These are phyloP conservation scores for Pichia pseudocactophila DNA, from an alignment of 805 yeast genomes.

Conservation along the genomic window DNA sequence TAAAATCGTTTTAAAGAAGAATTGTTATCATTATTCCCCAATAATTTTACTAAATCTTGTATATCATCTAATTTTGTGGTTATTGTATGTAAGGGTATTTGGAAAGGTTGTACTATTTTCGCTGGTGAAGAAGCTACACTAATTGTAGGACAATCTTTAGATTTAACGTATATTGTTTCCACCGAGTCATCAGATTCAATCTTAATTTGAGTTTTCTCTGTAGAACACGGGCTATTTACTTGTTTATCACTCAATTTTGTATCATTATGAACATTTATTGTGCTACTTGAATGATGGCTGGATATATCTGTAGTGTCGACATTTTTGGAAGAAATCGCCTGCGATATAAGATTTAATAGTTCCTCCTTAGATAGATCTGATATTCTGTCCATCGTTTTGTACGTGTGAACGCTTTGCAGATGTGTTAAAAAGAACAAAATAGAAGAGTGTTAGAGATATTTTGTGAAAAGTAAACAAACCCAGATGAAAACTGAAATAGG, in stretches of 20 bases:
- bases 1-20: slow-evolving; percentile 1
- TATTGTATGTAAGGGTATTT: slow-evolving; percentile 8
- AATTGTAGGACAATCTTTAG: not conserved
- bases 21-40: slow-evolving; percentile 11
- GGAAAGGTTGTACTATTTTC: not conserved
- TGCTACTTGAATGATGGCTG: too few species aligned
- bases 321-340: not conserved
- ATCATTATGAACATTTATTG: too few species aligned
- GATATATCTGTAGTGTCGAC: not conserved
- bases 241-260: too few species aligned
- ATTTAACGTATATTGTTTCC: too few species aligned
- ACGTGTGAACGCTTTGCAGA: not conserved
- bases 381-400: not conserved
- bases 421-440: too few species aligned
- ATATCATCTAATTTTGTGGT: slow-evolving; percentile 6
- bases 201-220: too few species aligned
- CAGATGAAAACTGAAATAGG: too few species aligned
- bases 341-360: not conserved
- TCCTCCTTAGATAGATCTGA: slow-evolving; percentile 2
- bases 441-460: too few species aligned
- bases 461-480: too few species aligned
- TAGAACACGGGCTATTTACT: too few species aligned
- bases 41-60: slow-evolving; percentile 1
- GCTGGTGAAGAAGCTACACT: not conserved
- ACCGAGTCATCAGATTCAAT: too few species aligned